Conservation (phyloP, 108 stramenopile species). For the Nannochloropsis oceanica region DNA sequence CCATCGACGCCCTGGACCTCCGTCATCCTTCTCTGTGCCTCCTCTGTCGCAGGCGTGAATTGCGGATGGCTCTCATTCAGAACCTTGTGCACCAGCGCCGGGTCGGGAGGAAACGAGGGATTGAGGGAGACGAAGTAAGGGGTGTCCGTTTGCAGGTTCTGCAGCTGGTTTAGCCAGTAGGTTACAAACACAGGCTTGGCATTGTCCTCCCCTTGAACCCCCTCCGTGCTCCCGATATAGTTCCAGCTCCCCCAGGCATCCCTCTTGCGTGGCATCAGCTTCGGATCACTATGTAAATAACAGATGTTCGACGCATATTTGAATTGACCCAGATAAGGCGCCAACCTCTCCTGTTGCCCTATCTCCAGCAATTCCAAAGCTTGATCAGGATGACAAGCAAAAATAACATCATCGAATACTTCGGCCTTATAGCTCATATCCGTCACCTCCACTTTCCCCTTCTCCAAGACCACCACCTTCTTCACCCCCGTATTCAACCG, state of each 20-base stretch:
- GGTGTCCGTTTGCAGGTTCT: slow-evolving; percentile 52
- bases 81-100: slow-evolving; percentile 37
- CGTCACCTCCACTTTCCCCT: slow-evolving; percentile 20
- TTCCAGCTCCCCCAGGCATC: slow-evolving; percentile 87
- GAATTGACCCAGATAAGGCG: slow-evolving; percentile 24
- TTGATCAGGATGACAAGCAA: slow-evolving; percentile 74
- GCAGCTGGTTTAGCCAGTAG: slow-evolving; percentile 86
- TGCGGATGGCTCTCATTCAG: slow-evolving; percentile 64
- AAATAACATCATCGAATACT: slow-evolving; percentile 37
- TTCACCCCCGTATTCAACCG: slow-evolving; percentile 31
- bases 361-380: slow-evolving; percentile 46
- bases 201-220: slow-evolving; percentile 4
- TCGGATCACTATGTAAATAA: slow-evolving; percentile 74
- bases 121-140: slow-evolving; percentile 83
- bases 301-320: slow-evolving; percentile 62
- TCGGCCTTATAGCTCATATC: slow-evolving; percentile 1
- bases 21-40: slow-evolving; percentile 46
- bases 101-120: slow-evolving; percentile 53
- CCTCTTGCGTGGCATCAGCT: slow-evolving; percentile 63
- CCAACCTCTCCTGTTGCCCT: slow-evolving; percentile 25
- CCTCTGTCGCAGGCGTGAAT: slow-evolving; percentile 52
- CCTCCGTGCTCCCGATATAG: slow-evolving; percentile 52
- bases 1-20: slow-evolving; percentile 59
- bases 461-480: not conserved
- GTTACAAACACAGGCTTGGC: slow-evolving; percentile 56